Conservation (phyloP, 1,284 basidiomycete genomes). For the Coniferiporia weirii region DNA sequence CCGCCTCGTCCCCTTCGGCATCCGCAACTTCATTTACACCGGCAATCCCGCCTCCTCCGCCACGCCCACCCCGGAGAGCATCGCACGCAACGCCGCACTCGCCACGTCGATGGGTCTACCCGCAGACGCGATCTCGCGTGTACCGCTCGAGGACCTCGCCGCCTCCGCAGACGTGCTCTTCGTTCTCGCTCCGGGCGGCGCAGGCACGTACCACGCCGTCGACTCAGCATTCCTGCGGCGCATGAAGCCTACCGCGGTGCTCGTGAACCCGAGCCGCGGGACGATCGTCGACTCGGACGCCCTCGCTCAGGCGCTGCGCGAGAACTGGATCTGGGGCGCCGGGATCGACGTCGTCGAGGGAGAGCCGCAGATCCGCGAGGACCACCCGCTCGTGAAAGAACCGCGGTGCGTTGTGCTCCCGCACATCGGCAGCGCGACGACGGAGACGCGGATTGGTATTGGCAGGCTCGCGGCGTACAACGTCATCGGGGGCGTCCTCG, state of each 20-base stretch:
- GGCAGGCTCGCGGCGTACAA: slow-evolving; percentile 68
- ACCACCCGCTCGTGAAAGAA: slow-evolving; percentile 79
- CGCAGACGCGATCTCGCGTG: slow-evolving; percentile 45
- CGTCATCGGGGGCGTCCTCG: slow-evolving; percentile 48
- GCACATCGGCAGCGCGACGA: slow-evolving; percentile 87
- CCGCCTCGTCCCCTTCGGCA: slow-evolving; percentile 74
- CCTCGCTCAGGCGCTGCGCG: slow-evolving; percentile 71
- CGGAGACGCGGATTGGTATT: slow-evolving; percentile 83
- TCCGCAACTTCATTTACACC: slow-evolving; percentile 65
- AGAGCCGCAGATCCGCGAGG: slow-evolving; percentile 72
- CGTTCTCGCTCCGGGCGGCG: slow-evolving; percentile 77
- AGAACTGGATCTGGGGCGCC: slow-evolving; percentile 83
- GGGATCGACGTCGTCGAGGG: slow-evolving; percentile 93
- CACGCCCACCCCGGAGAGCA: slow-evolving; percentile 26
- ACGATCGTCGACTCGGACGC: slow-evolving; percentile 87
- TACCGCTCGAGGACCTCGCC: slow-evolving; percentile 64
- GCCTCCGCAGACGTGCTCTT: slow-evolving; percentile 76
- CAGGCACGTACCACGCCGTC: slow-evolving; percentile 69
- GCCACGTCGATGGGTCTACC: slow-evolving; percentile 42
- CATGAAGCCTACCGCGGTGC: slow-evolving; percentile 81
- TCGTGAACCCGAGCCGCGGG: slow-evolving; percentile 80
- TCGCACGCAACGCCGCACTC: slow-evolving; percentile 50
- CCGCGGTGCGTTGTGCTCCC: slow-evolving; percentile 76
- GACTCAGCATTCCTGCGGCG: slow-evolving; percentile 64
- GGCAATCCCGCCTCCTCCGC: slow-evolving; percentile 45